Percentiles rank a stretch among this genome's conserved stretches.
Evolutionary conservation across 1,284 basidiomycete genomes (phyloP).

Genomic region (Ceratobasidium sp.): DNA sequence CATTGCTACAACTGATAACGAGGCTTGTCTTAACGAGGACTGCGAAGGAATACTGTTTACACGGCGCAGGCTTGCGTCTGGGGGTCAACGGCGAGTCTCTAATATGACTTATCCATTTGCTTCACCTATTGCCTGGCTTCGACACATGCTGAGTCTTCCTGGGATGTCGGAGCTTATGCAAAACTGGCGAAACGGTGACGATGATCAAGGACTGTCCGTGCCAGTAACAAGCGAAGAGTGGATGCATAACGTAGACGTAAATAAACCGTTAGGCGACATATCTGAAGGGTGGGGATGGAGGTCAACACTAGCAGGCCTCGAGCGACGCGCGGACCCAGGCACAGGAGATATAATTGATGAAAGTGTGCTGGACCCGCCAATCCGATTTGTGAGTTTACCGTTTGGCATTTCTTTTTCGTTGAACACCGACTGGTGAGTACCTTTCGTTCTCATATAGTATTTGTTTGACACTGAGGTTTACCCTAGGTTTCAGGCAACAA

Average conservation of each 20-base stretch:
- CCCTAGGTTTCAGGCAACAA: conserved; percentile 17
- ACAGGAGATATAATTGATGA: neutral
- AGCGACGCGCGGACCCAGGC: neutral
- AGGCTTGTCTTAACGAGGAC: neutral
- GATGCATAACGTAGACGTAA: conserved; percentile 4
- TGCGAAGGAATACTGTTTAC: neutral
- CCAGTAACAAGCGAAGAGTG: conserved; percentile 8
- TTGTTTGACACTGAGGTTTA: too few relatives aligned
- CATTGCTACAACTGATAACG: neutral
- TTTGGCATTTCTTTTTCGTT: conserved; percentile 2
- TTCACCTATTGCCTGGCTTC: conserved; percentile 1
- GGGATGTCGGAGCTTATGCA: conserved; percentile 4
- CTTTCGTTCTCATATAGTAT: too few relatives aligned
- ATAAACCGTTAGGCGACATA: neutral
- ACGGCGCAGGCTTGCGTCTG: neutral
- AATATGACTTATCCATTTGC: neutral
- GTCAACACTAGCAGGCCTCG: neutral
- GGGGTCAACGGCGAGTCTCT: neutral
- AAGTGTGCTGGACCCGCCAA: neutral
- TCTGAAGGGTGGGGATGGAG: conserved; percentile 15
- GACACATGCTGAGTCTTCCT: conserved; percentile 7
- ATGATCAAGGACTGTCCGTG: neutral
- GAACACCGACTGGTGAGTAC: conserved; percentile 3
- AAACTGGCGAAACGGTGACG: neutral
- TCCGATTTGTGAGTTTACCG: conserved; percentile 12